phyloP scores from a whole-genome alignment of 108 stramenopile genomes.

The Nannochloropsis gaditana region DNA sequence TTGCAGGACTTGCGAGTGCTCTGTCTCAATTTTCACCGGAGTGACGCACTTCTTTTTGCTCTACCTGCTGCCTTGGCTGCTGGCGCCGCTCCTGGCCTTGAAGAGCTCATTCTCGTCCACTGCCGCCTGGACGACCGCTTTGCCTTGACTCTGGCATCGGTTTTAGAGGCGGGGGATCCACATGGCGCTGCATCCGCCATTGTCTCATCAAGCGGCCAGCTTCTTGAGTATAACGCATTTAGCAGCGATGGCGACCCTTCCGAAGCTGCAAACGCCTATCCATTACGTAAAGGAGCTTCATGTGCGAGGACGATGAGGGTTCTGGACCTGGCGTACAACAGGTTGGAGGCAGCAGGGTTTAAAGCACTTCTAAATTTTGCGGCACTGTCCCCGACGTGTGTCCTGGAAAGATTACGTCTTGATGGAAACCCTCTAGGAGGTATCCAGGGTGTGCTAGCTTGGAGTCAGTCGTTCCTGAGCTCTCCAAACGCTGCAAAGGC shows the following conservation, averaged over 20 bases:
- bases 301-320: neutral
- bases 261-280: neutral
- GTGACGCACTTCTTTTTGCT: neutral
- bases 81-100: neutral
- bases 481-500: neutral
- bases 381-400: neutral
- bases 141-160: neutral
- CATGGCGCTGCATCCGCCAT: neutral
- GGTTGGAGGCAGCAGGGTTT: neutral
- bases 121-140: neutral
- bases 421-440: neutral
- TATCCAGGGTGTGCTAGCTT: neutral
- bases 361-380: neutral
- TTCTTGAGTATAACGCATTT: neutral
- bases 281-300: neutral
- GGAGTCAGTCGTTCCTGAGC: neutral
- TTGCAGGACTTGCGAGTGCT: neutral
- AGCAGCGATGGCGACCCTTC: neutral
- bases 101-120: neutral
- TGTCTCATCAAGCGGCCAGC: neutral
- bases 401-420: neutral
- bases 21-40: neutral
- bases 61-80: neutral
- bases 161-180: neutral
- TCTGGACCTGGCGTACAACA: neutral